Evolutionary conservation across 1,284 basidiomycete genomes (phyloP).

Genomic region (Apiotrichum veenhuisii): DNA sequence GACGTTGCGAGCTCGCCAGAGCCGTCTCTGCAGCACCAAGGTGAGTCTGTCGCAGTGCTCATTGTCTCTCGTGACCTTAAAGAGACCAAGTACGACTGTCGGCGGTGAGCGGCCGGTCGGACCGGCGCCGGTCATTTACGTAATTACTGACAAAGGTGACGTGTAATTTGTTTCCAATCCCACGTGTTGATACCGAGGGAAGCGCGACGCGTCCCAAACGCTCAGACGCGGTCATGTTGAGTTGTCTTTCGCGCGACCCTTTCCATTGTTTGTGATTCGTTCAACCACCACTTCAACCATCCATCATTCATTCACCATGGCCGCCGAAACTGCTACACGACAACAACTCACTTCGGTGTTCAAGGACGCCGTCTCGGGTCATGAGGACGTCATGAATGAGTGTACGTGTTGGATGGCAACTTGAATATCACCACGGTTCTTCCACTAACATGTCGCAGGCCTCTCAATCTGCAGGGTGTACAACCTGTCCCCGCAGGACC

Average conservation of each 20-base stretch:
- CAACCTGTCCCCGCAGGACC: conserved; percentile 42
- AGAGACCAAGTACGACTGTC: too few species aligned
- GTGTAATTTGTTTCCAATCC: too few species aligned
- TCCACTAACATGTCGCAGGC: too few species aligned
- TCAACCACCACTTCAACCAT: conserved; percentile 46
- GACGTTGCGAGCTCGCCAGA: too few species aligned
- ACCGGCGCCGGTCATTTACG: too few species aligned
- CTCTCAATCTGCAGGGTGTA: conserved; percentile 47
- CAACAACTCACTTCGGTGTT: conserved; percentile 37
- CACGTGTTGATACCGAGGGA: not conserved
- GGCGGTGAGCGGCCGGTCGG: too few species aligned
- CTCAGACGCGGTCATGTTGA: not conserved
- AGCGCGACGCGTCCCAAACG: not conserved
- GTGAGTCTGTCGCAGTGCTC: too few species aligned
- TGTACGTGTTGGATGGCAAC: too few species aligned
- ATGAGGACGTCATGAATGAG: conserved; percentile 45
- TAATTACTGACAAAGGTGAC: too few species aligned
- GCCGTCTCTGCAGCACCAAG: too few species aligned
- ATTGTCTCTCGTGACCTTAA: too few species aligned
- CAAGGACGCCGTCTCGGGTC: conserved; percentile 30
- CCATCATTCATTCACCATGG: not conserved
- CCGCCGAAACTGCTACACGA: conserved; percentile 8
- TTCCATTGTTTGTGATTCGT: not conserved
- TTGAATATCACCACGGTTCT: too few species aligned
- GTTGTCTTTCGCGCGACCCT: not conserved